Conservation (phyloP, 768 basidiomycete species). For the Calocybe cyanea region DNA sequence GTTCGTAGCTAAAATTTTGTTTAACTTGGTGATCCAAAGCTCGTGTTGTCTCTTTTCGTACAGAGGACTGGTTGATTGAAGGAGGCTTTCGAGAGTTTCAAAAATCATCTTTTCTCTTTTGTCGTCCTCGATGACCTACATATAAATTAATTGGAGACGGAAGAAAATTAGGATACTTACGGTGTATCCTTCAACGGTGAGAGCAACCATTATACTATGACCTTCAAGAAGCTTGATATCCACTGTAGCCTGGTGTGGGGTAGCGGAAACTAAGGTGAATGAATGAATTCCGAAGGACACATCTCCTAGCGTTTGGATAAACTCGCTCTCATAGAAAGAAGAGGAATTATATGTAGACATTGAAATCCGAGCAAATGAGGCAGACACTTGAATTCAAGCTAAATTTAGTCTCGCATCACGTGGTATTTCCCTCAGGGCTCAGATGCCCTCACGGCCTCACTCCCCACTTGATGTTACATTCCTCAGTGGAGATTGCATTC, state of each 20-base stretch:
- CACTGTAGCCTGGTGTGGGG: constrained; percentile 47
- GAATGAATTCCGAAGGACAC: constrained; percentile 52
- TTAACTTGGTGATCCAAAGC: constrained; percentile 43
- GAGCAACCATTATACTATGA: constrained; percentile 36
- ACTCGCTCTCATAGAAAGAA: constrained; percentile 45
- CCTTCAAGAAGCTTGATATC: constrained; percentile 57
- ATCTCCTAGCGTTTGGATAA: constrained; percentile 51
- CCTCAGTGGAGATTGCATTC: too few species aligned
- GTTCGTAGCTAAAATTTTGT: constrained; percentile 26
- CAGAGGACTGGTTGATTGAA: constrained; percentile 51
- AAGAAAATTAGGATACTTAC: constrained; percentile 29
- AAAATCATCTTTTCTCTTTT: constrained; percentile 28
- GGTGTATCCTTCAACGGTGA: constrained; percentile 54
- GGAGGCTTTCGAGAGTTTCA: constrained; percentile 59
- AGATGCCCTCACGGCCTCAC: too few species aligned
- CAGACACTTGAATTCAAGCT: neutral
- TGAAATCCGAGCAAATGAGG: neutral
- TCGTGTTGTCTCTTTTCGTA: constrained; percentile 48
- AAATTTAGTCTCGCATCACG: neutral
- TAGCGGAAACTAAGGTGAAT: constrained; percentile 38
- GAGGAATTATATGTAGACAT: constrained; percentile 18
- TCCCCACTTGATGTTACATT: too few species aligned
- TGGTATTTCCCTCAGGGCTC: too few species aligned
- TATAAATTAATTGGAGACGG: neutral
- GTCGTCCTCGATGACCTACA: neutral